Evolutionary conservation across 2,329 filamentous ascomycete species (phyloP).

Genomic region (Seiridium unicorne): DNA sequence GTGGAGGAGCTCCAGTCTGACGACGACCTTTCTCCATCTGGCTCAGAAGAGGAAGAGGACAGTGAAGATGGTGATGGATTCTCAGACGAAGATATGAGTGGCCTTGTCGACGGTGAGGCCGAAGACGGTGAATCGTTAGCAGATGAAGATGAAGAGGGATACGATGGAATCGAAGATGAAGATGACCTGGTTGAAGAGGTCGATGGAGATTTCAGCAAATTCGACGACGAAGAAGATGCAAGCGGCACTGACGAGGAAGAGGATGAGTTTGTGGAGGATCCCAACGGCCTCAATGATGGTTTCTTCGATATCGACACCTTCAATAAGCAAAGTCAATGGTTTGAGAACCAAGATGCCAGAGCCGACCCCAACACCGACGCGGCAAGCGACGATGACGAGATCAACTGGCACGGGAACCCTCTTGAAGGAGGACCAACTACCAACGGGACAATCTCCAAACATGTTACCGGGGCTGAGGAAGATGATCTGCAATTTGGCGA

Average conservation of each 20-base stretch:
- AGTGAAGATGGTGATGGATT: conserved; percentile 30
- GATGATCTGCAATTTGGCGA: conserved; percentile 32
- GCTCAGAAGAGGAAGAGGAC: conserved; percentile 28
- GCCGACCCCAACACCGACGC: conserved; percentile 73
- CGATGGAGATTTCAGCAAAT: background rate
- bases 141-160: conserved; percentile 25
- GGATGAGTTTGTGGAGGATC: conserved; percentile 65
- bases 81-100: conserved; percentile 27
- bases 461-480: conserved; percentile 35
- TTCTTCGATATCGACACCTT: conserved; percentile 99
- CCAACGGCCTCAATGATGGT: conserved; percentile 87
- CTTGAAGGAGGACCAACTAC: conserved; percentile 38
- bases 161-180: conserved; percentile 33
- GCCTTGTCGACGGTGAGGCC: conserved; percentile 30
- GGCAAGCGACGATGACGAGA: conserved; percentile 78
- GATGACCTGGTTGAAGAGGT: conserved; percentile 27
- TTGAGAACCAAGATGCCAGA: conserved; percentile 80
- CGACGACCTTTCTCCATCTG: conserved; percentile 21
- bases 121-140: conserved; percentile 20
- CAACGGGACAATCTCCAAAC: conserved; percentile 26
- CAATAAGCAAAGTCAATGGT: conserved; percentile 87
- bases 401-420: conserved; percentile 86
- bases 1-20: conserved; percentile 28
- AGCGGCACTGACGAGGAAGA: conserved; percentile 40
- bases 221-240: conserved; percentile 1